These are phyloP conservation scores for Solanum chaucha DNA, from an alignment of 257 asterid genomes.

Conservation along the genomic window DNA sequence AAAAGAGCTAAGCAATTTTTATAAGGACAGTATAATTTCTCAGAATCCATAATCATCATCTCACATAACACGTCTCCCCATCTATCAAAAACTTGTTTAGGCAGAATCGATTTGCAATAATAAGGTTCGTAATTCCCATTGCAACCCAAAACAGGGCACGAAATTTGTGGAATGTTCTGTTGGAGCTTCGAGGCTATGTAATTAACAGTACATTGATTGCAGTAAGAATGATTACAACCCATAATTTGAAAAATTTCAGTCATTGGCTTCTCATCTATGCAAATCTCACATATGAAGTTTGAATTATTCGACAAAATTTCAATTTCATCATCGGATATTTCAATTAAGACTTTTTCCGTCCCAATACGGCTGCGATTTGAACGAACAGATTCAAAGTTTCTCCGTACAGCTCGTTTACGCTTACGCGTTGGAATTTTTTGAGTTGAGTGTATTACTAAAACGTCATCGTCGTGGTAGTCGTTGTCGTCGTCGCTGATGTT, in stretches of 20 bases:
- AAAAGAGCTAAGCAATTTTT: constrained; percentile 57
- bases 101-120: constrained; percentile 46
- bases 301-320: neutral
- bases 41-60: constrained; percentile 31
- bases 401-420: neutral
- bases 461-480: neutral
- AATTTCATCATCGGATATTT: neutral
- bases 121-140: constrained; percentile 39
- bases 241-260: neutral
- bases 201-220: constrained; percentile 23
- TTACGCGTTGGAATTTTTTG: neutral
- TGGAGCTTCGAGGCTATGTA: constrained; percentile 45
- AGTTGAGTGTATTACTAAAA: neutral
- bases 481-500: neutral
- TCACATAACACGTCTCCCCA: constrained; percentile 77
- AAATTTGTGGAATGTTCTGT: constrained; percentile 19
- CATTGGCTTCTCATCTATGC: neutral
- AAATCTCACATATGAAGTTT: neutral
- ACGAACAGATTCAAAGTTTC: neutral
- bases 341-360: neutral
- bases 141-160: constrained; percentile 49
- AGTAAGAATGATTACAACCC: neutral
- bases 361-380: neutral
- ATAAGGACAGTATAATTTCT: constrained; percentile 56
- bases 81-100: constrained; percentile 44